Evolutionary conservation across 805 yeast genomes (phyloP), one percentile per base, ranked within the genome.

Genomic region (Clavispora phyllophila): DNA sequence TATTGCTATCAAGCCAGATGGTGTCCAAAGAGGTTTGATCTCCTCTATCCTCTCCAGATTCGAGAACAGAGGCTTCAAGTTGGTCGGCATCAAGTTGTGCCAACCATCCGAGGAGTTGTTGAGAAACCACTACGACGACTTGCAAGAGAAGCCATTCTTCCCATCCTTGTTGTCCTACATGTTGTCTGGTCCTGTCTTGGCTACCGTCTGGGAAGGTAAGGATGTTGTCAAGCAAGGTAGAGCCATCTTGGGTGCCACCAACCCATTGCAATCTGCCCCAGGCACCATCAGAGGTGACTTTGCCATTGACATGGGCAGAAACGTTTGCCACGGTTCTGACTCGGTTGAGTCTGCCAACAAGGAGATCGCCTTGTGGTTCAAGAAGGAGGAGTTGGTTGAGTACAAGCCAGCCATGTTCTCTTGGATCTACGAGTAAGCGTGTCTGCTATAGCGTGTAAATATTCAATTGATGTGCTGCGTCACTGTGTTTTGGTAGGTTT

Each of bases 201-300:
- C 99, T 61, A 93, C 96, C 69, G 97, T 90, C 61, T 93, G 99
- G 99, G 98, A 93, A 76, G 99, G 99, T 75, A 93, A 90, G 79
- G 97, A 93, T 66, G 99, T 82, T 70, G 99, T 93, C 72, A 90
- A 91, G 79, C 96, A 87, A 73, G 99, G 99, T 71, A 86, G 99
- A 78, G 83, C 79, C 62, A 83, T 93, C 70, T 82, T 93, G 63
- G 99, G 99, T 76, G 98, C 99, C 60, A 93, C 99, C 73, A 91
- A 93, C 87, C 99, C 99, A 68, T 79, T 84, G 68, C 82, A 80
- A 61, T 87, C 96, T 60, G 91, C 95, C 57, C 98, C 98, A 72
- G 99, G 99, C 73, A 93, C 99, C 75, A 93, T 93, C 81, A 89
- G 99, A 80, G 98, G 96, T 71, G 99, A 93, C 78, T 93, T 74